Base-by-base conservation (phyloP, 148 eudicot species). In the Drosera capensis region DNA sequence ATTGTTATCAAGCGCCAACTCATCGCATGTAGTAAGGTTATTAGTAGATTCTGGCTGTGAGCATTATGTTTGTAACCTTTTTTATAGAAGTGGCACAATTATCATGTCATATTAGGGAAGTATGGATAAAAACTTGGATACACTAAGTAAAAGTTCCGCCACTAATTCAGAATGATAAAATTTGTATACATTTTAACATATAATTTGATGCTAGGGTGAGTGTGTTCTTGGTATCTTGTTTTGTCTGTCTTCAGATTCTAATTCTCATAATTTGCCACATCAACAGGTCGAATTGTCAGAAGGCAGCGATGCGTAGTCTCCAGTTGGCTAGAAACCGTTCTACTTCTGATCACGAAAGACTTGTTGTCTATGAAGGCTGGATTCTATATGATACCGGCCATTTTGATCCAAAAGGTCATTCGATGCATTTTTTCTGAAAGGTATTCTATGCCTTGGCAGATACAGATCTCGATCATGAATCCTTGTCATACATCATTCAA, bases 331-430 rank as follows among this genome's bases (percentile, higher is more conserved):
- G 86, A 37, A 71, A 80, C 46, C 63, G 72, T 56, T 70, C 95
- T 23, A 47, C 70, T 26, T 77, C 80, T 49, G 83, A 81, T 43
- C 92, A 76, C 40, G 95, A 85, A 66, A 75, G 70, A 48, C 81
- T 85, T 46, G n/a, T n/a, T n/a, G 83, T 85, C 35, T 85, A 85
- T 49, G 92, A 85, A 70, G 92, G 92, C 50, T 80, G 92, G 95
- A 70, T 85, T 49, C 62, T 85, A 56, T 85, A 80, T 57, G 95
- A 85, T 49, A 85, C 92, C 3, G 95, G 95, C 95, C 5, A 72
- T 85, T 55, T 58, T 67, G 40, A 61, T 77, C 50, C 82, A 75
- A 52, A n/a, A 75, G 92, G 65, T 85, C 95, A 40, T 85, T 85
- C 57, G 95, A 85, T 62, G 95, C 92, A 7, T 80, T 77, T 70